Base-by-base conservation (phyloP, 2,329 filamentous ascomycete species). In the Dactylellina cionopaga region DNA sequence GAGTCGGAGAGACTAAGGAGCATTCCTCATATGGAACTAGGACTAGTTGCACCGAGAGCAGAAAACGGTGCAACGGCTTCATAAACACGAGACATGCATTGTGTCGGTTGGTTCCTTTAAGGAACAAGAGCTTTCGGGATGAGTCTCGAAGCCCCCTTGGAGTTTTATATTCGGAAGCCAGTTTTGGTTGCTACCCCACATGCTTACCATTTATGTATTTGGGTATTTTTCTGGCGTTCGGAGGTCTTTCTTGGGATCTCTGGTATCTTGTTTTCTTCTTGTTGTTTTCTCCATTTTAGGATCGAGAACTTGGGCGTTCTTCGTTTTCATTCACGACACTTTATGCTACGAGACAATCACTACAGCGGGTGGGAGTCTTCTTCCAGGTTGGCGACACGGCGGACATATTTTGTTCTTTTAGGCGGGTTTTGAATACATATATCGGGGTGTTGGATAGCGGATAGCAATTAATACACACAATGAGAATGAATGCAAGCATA, bases 11-110 rank as follows among this genome's bases (percentile, higher is more conserved):
- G 63, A 70, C 75, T 46, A 75, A 74, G 44, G 75, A 75, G 27
- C 52, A 76, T 76, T 24, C 76, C 76, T 33, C 56, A 49, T 37
- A 68, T 77, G 68, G 74, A 76, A 24, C 58, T 77, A 24, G 76
- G 75, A 11, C 54, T 77, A 7, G 76, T 60, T 5, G 17, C 59
- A 13, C n/a, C 54, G 0, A 64, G 37, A 15, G 41, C 44, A 13
- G 59, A 72, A 15, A 72, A 54, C 39, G 62, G 59, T 25, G 25
- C n/a, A 5, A 17, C 39, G 11, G 68, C 22, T 17, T 44, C 27
- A 29, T 65, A 59, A n/a, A 9, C 11, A n/a, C n/a, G n/a, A n/a
- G n/a, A n/a, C n/a, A n/a, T n/a, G n/a, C n/a, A n/a, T n/a, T 46
- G 54, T 51, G 33, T 52, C 33, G 9, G n/a, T 15, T 37, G 37